Evolutionary conservation across 805 yeast species (phyloP), one percentile per base, ranked within the genome.

Genomic region (Yarrowia phangngaensis): DNA sequence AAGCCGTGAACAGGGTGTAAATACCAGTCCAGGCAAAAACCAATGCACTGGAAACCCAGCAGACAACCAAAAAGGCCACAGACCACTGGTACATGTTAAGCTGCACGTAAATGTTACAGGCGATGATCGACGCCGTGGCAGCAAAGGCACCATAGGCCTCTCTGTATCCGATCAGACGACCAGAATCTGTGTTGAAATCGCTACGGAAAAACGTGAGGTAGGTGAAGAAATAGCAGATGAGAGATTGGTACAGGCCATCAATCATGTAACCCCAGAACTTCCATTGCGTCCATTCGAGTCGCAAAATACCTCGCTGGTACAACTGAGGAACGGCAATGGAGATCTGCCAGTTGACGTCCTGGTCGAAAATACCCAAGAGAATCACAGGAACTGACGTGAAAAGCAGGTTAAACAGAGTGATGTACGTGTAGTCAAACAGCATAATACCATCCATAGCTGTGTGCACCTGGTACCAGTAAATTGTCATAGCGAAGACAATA

Each of bases 301-400:
- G 69, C 54, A 80, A 61, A 40, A 84, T 80, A 31, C 92, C 92
- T 1, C 78, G 67, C 27, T 79, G 70, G 64, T 84, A 84, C 20
- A 84, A 68, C 58, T 82, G 81, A 1, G 94, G 94, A 11, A 79
- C 84, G 27, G 77, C 68, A 52, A 84, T 65, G 4, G 87, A 76
- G 9, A 82, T 78, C 31, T 71, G 70, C 58, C 78, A 87, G 22
- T 75, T 70, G 20, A 84, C 85, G 62, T 84, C 94, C 62, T 84
- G 94, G 63, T 84, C 94, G 31, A 84, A 67, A 15, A 81, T 73
- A 11, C 84, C 94, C 64, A 84, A 64, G 56, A 80, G 73, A 50
- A 84, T 81, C 43, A 84, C 84, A 1, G 94, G 90, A 54, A 84
- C 66, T 9, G 92, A 84, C 1, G 94, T 84, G 62, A 84, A 84